A percentile compares a stretch with the other conserved stretches of the same genome.
Conservation (phyloP, 2,329 filamentous ascomycete genomes). For the Apiospora malaysiana region DNA sequence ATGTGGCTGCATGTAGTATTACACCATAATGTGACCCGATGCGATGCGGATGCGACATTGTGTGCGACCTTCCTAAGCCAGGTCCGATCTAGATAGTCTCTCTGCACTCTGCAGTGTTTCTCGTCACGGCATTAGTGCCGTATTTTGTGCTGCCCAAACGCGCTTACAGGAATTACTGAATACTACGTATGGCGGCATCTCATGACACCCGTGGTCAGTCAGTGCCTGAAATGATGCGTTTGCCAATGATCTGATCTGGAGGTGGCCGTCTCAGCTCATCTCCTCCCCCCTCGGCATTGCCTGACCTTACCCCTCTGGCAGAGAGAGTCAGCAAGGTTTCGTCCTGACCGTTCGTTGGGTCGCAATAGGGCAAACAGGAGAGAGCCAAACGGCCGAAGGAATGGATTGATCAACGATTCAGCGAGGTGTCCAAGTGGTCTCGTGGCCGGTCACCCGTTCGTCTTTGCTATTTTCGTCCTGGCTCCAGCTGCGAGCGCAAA, state of each 20-base stretch:
- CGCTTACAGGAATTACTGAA: background rate
- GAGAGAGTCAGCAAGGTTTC: background rate
- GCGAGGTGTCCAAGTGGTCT: background rate
- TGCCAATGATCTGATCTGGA: background rate
- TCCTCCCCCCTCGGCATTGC: background rate
- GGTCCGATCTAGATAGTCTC: background rate
- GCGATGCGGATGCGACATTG: background rate
- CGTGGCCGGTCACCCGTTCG: background rate
- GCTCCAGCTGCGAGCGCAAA: background rate
- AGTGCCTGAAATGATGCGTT: background rate
- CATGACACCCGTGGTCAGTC: background rate
- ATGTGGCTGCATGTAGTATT: background rate
- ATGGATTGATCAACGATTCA: background rate
- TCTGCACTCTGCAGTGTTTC: background rate
- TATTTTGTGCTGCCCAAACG: background rate
- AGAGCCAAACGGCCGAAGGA: background rate
- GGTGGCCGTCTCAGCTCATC: background rate
- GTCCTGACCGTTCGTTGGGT: slow-evolving; percentile 7
- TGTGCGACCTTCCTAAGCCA: background rate
- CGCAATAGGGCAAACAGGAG: background rate
- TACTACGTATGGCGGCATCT: background rate
- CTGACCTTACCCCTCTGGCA: too few relatives aligned
- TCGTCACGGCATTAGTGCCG: background rate
- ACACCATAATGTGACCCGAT: background rate
- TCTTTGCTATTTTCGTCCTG: background rate